Evolutionary conservation across 2,329 filamentous ascomycete species (phyloP).

Genomic region (Epichloe coenophiala): DNA sequence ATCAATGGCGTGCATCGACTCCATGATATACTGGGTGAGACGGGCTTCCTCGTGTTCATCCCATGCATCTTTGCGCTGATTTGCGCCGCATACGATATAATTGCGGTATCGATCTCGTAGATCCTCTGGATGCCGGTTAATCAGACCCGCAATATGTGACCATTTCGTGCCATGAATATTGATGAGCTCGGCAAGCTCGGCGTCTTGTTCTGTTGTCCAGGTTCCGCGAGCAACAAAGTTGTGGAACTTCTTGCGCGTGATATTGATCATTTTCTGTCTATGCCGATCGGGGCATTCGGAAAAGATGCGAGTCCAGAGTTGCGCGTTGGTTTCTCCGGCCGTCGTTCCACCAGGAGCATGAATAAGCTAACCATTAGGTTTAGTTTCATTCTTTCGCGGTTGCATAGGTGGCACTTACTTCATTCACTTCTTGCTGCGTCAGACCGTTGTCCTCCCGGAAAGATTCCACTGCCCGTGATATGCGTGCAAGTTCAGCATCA

Average conservation of each 20-base stretch:
- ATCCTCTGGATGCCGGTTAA: constrained; percentile 53
- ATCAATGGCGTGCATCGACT: constrained; percentile 36
- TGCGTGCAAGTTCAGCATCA: constrained; percentile 27
- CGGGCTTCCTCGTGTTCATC: constrained; percentile 42
- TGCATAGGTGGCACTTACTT: constrained; percentile 18
- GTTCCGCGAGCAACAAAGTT: constrained; percentile 44
- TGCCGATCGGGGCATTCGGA: constrained; percentile 34
- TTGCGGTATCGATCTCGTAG: constrained; percentile 59
- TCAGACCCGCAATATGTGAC: constrained; percentile 44
- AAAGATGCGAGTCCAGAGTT: constrained; percentile 38
- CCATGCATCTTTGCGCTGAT: constrained; percentile 43
- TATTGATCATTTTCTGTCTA: constrained; percentile 40
- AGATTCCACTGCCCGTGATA: constrained; percentile 27
- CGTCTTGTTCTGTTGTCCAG: constrained; percentile 25
- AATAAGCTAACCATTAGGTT: constrained; percentile 18
- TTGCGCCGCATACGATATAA: constrained; percentile 45
- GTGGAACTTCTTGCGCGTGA: constrained; percentile 50
- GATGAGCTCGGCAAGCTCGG: constrained; percentile 22
- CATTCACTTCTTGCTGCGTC: constrained; percentile 33
- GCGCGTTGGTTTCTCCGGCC: constrained; percentile 21
- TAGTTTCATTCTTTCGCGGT: constrained; percentile 1
- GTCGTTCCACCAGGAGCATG: constrained; percentile 23
- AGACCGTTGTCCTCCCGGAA: constrained; percentile 31
- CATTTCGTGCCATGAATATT: constrained; percentile 36
- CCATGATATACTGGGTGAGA: constrained; percentile 38